Percentiles rank a stretch among this genome's conserved stretches.
Conservation (phyloP, 2,329 filamentous ascomycete genomes). For the Paracamarosporium sp. region DNA sequence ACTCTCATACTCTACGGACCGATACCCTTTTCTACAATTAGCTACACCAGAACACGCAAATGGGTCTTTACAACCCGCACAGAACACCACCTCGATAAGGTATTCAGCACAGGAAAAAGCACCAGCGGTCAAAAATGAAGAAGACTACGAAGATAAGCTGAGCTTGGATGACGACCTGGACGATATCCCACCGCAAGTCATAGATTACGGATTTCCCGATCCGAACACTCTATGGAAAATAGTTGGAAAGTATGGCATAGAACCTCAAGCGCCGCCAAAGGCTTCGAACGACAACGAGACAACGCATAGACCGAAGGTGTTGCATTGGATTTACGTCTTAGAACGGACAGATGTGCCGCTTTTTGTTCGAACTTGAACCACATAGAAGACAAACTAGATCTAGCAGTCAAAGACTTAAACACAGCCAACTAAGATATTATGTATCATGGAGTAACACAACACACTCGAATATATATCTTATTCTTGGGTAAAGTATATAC, state of each 20-base stretch:
- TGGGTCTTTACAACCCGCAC: not conserved
- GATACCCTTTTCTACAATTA: constrained; percentile 45
- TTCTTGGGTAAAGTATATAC: not conserved
- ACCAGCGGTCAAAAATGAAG: not conserved
- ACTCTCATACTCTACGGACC: constrained; percentile 48
- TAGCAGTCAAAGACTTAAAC: too few relatives aligned
- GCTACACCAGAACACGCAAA: not conserved
- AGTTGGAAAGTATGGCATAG: constrained; percentile 39
- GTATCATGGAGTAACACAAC: not conserved
- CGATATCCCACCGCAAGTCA: constrained; percentile 31
- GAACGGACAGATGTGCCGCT: constrained; percentile 42
- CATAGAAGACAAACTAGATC: too few relatives aligned
- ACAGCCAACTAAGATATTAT: not conserved
- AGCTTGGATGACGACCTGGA: constrained; percentile 20
- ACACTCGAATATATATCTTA: not conserved
- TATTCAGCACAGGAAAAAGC: not conserved
- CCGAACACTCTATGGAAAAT: constrained; percentile 47
- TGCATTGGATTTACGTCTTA: constrained; percentile 50
- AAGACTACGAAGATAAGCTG: constrained; percentile 4
- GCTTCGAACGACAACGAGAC: constrained; percentile 17
- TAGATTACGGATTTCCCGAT: constrained; percentile 44
- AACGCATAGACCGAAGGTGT: constrained; percentile 44
- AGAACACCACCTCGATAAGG: not conserved
- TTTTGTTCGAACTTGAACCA: constrained; percentile 8
- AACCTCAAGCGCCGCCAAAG: constrained; percentile 28